Evolutionary conservation across 805 yeast genomes (phyloP).

Genomic region (Alloascoidea hylecoeti): DNA sequence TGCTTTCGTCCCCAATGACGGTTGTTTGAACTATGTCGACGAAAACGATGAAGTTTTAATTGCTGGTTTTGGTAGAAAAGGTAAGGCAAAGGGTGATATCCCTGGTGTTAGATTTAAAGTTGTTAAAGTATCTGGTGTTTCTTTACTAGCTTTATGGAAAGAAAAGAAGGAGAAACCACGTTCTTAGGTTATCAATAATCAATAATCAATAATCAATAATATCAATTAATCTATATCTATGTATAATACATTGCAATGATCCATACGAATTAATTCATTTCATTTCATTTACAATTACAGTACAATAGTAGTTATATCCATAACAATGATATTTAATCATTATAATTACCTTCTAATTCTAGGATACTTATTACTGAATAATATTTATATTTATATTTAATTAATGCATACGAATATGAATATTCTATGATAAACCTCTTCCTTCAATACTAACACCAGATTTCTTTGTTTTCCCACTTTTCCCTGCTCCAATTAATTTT

Average conservation of each 20-base stretch:
- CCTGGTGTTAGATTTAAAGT: constrained; percentile 99
- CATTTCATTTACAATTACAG: no score
- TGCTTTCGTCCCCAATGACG: constrained; percentile 99
- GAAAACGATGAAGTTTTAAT: constrained; percentile 99
- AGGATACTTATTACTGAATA: no score
- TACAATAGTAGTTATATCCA: no score
- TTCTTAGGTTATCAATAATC: no score
- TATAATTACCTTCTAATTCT: no score
- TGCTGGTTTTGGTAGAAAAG: constrained; percentile 99
- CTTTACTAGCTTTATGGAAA: constrained; percentile 98
- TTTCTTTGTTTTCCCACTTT: constrained; percentile 29
- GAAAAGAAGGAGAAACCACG: constrained; percentile 99
- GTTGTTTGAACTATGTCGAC: constrained; percentile 99
- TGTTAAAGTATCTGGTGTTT: constrained; percentile 99
- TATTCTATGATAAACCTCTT: constrained; percentile 25
- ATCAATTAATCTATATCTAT: no score
- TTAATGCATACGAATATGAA: no score
- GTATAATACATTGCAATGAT: no score
- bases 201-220: no score
- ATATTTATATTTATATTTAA: no score
- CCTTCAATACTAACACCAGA: constrained; percentile 77
- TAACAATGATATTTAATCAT: no score
- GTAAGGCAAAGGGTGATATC: constrained; percentile 99
- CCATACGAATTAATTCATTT: no score
- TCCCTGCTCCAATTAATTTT: constrained; percentile 33